phyloP scores from a whole-genome alignment of 495 filamentous ascomycete genomes.

The Bombardia bombarda region DNA sequence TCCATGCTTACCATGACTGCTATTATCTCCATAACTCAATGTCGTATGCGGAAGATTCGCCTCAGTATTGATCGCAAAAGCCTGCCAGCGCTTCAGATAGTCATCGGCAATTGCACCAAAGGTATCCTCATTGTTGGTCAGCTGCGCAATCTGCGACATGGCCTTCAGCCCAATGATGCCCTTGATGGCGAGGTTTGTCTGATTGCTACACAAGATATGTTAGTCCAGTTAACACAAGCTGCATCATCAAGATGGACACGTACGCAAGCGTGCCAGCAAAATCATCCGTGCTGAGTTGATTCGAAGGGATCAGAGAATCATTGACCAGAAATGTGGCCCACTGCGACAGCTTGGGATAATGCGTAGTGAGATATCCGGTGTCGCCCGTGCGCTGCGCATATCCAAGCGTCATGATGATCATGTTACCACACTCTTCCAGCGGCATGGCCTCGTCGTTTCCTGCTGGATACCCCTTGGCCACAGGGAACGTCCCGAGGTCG shows the following conservation, averaged over 20 bases:
- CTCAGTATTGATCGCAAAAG: slow-evolving; percentile 62
- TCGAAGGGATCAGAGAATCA: slow-evolving; percentile 68
- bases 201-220: slow-evolving; percentile 41
- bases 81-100: slow-evolving; percentile 73
- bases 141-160: slow-evolving; percentile 68
- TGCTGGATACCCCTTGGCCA: slow-evolving; percentile 79
- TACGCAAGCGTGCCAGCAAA: slow-evolving; percentile 74
- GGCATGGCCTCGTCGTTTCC: slow-evolving; percentile 89
- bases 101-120: slow-evolving; percentile 59
- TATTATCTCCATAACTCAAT: slow-evolving; percentile 42
- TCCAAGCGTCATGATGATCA: slow-evolving; percentile 82
- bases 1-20: slow-evolving; percentile 27
- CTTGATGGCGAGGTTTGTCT: slow-evolving; percentile 90
- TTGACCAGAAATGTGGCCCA: slow-evolving; percentile 85
- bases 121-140: slow-evolving; percentile 50
- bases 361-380: slow-evolving; percentile 34
- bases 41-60: slow-evolving; percentile 63
- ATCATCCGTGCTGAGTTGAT: slow-evolving; percentile 89
- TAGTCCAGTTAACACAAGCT: too few relatives aligned
- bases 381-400: slow-evolving; percentile 41
- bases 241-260: too few relatives aligned
- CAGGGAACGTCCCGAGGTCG: slow-evolving; percentile 87
- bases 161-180: slow-evolving; percentile 92
- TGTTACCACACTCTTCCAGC: slow-evolving; percentile 91
- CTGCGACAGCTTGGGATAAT: slow-evolving; percentile 70